phyloP scores from a whole-genome alignment of 257 asterid genomes.

The Nicotiana noctiflora region DNA sequence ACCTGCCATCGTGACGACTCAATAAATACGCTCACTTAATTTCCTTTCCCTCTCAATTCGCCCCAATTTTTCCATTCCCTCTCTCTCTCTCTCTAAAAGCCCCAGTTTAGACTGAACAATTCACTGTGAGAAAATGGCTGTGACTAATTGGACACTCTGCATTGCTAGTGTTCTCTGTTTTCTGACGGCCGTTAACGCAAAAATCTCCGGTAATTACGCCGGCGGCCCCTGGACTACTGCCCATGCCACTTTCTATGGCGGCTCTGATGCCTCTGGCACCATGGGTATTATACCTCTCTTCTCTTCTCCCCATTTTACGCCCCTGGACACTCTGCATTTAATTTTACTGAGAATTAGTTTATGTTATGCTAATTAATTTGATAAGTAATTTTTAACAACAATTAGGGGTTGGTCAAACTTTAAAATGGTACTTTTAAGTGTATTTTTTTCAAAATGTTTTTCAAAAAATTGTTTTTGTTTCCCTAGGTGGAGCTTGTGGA shows the following conservation, averaged over 20 bases:
- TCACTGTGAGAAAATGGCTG: slow-evolving; percentile 8
- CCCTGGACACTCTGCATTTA: too few relatives aligned
- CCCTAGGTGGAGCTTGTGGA: slow-evolving; percentile 66
- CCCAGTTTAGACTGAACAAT: not conserved
- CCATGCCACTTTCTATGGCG: slow-evolving; percentile 93
- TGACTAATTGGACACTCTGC: slow-evolving; percentile 18
- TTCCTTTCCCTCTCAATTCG: slow-evolving; percentile 32
- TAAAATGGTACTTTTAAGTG: too few relatives aligned
- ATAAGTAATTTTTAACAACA: too few relatives aligned
- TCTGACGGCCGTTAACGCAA: slow-evolving; percentile 23
- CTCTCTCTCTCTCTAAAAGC: slow-evolving; percentile 5
- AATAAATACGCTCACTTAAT: slow-evolving; percentile 36
- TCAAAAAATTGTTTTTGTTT: too few relatives aligned
- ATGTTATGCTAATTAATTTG: too few relatives aligned
- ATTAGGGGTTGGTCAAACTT: too few relatives aligned
- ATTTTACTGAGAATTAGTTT: too few relatives aligned
- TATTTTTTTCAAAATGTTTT: too few relatives aligned
- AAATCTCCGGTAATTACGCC: slow-evolving; percentile 52
- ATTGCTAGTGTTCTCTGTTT: slow-evolving; percentile 37
- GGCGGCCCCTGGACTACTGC: slow-evolving; percentile 65
- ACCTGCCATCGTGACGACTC: slow-evolving; percentile 17
- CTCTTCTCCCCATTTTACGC: not conserved
- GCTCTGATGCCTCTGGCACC: slow-evolving; percentile 89
- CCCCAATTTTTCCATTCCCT: slow-evolving; percentile 1
- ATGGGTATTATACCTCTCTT: slow-evolving; percentile 43